Base-by-base conservation (phyloP, 2,329 filamentous ascomycete genomes). In the Arachnopeziza araneosa region DNA sequence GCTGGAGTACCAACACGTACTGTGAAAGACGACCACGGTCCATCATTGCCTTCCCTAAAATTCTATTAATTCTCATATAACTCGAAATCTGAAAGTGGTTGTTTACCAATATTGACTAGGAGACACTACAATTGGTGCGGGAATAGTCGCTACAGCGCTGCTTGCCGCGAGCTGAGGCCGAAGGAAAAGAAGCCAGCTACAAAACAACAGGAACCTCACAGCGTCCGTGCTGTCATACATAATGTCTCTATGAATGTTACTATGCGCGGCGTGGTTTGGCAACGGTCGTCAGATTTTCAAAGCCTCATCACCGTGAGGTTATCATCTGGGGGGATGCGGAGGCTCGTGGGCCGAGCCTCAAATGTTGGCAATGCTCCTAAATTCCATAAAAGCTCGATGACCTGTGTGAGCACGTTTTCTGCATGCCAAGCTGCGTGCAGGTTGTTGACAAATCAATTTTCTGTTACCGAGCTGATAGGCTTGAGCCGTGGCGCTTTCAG, bases 21-120 rank as follows among this genome's bases (percentile, higher is more conserved):
- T 19, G 76, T 77, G 64, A 90, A 85, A 6, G 85, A 83, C 9
- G 87, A 90, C 89, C 89, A 92, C 62, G 80, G 80, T 9, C 87
- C 87, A 70, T 90, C 86, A 64, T 82, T 79, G 49, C 84, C 84
- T 61, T 82, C 61, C 61, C 65, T 64, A 52, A 3, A 8, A 3
- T 8, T 22, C 3, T 22, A 22, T 44, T 44, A 52, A n/a, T 14
- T 24, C 24, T 22, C 8, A 9, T 52, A 52, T 12, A 23, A 52
- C 9, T 6, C 3, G 4, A n/a, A 17, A 22, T 3, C 9, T 4
- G 9, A 9, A 52, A 3, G 22, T 22, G 50, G 22, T 12, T 23
- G n/a, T 22, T 21, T 54, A 54, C 55, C 52, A 57, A 24, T 52
- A 52, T 26, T 57, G 55, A 57, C 55, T 57, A 6, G 55, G 23